Evolutionary conservation across 2,329 filamentous ascomycete species (phyloP).

Genomic region (Cladophialophora exuberans): DNA sequence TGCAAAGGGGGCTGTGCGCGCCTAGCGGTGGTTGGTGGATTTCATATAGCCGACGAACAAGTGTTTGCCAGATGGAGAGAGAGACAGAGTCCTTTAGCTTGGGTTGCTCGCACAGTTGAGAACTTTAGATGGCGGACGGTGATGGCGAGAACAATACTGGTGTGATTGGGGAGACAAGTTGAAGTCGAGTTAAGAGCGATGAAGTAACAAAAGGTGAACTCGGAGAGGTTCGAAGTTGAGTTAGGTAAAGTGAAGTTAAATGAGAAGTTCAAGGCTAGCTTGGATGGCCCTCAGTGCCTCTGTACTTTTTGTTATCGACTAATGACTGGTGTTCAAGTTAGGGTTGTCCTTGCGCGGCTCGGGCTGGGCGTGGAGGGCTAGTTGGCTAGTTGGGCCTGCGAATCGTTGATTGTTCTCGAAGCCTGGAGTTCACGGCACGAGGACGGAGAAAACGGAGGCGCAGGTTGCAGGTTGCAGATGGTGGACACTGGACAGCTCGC

Average conservation of each 20-base stretch:
- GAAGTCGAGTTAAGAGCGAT: neutral
- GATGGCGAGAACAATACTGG: no score
- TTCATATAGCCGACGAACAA: neutral
- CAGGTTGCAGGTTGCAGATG: no score
- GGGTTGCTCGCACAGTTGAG: neutral
- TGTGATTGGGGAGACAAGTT: no score
- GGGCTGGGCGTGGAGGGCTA: conserved; percentile 1
- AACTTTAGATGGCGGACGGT: neutral
- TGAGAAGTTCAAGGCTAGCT: neutral
- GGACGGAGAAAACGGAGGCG: neutral
- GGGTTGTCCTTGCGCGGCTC: neutral
- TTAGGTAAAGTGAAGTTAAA: conserved; percentile 5
- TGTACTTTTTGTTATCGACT: neutral
- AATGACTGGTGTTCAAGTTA: neutral
- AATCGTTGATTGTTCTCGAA: conserved; percentile 13
- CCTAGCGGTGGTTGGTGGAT: conserved; percentile 4
- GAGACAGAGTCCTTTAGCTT: neutral
- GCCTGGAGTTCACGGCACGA: neutral
- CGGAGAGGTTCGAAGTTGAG: neutral
- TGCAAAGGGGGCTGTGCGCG: conserved; percentile 2
- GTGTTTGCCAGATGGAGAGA: neutral
- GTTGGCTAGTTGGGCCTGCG: neutral
- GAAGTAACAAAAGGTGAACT: no score
- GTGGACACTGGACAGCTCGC: no score
- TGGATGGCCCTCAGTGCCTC: neutral